Evolutionary conservation across 2,329 filamentous ascomycete genomes (phyloP).

Genomic region (Septoria petroselini): DNA sequence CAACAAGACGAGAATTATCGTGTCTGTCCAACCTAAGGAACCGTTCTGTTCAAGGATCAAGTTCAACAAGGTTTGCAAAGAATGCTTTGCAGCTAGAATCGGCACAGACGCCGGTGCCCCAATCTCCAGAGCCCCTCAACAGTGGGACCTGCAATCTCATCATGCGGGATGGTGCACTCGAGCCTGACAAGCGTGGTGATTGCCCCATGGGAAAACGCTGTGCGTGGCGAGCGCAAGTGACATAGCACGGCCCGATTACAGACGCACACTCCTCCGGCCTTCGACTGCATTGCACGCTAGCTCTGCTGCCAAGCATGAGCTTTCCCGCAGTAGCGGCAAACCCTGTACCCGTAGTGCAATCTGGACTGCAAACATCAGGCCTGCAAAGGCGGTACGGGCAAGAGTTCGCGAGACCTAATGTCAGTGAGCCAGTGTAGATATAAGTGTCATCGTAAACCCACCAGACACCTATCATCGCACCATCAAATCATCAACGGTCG

Average conservation of each 20-base stretch:
- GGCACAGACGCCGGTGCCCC: neutral
- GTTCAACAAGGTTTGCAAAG: too few relatives aligned
- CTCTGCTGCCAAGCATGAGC: conserved; percentile 17
- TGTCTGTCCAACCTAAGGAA: too few relatives aligned
- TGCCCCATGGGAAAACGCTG: conserved; percentile 15
- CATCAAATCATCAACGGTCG: conserved; percentile 10
- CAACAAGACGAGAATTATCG: neutral
- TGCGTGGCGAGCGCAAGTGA: neutral
- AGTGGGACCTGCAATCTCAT: neutral
- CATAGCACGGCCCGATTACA: conserved; percentile 18
- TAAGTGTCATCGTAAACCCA: conserved; percentile 17
- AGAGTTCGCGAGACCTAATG: conserved; percentile 2
- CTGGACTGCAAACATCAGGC: conserved; percentile 16
- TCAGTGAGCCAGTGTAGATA: conserved; percentile 9
- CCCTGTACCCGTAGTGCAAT: conserved; percentile 13
- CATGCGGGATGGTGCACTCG: neutral
- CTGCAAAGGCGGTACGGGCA: neutral
- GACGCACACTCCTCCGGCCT: conserved; percentile 3
- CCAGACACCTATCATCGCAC: conserved; percentile 14
- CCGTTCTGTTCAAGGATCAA: too few relatives aligned
- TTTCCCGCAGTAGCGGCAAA: conserved; percentile 20
- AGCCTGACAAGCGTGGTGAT: neutral
- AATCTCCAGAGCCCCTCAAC: neutral
- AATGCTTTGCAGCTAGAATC: too few relatives aligned
- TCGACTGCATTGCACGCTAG: conserved; percentile 8